These are phyloP conservation scores for Lathyrus tuberosus DNA, from an alignment of 306 rosid genomes.

Conservation along the genomic window DNA sequence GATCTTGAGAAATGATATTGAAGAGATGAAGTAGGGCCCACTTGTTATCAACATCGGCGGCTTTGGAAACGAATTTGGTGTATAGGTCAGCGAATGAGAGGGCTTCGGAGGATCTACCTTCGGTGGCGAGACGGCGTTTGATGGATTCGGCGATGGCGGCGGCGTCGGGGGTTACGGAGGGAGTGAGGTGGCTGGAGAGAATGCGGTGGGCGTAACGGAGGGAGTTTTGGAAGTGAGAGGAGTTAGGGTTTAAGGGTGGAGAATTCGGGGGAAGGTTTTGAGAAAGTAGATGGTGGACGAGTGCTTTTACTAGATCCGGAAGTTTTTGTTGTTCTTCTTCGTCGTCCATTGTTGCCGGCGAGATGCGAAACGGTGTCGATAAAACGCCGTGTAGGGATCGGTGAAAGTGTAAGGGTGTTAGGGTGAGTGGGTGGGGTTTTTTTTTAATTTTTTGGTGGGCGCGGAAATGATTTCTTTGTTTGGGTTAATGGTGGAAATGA, in stretches of 20 bases:
- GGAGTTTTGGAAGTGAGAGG: conserved; percentile 58
- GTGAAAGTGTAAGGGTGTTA: background rate
- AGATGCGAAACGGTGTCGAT: background rate
- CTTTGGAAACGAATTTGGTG: conserved; percentile 73
- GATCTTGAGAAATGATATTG: conserved; percentile 72
- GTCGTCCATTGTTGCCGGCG: conserved; percentile 64
- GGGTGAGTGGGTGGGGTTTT: background rate
- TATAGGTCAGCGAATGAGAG: conserved; percentile 89
- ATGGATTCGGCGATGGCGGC: conserved; percentile 89
- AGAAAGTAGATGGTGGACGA: conserved; percentile 70
- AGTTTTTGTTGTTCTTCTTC: conserved; percentile 85
- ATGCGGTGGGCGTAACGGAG: conserved; percentile 87
- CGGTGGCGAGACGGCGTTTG: conserved; percentile 88
- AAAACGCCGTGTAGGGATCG: too few species aligned
- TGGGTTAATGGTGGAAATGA: background rate
- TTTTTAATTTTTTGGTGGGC: conserved; percentile 37
- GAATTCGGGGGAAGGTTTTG: conserved; percentile 49
- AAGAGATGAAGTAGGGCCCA: conserved; percentile 90
- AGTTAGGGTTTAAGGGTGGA: conserved; percentile 47
- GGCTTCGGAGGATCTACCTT: conserved; percentile 86
- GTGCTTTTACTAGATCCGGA: conserved; percentile 81
- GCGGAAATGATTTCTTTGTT: conserved; percentile 31
- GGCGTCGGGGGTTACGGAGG: conserved; percentile 84
- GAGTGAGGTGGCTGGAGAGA: conserved; percentile 73
- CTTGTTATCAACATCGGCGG: conserved; percentile 71